Evolutionary conservation across 441 rosid genomes (phyloP).

Genomic region (Erodium trifolium): DNA sequence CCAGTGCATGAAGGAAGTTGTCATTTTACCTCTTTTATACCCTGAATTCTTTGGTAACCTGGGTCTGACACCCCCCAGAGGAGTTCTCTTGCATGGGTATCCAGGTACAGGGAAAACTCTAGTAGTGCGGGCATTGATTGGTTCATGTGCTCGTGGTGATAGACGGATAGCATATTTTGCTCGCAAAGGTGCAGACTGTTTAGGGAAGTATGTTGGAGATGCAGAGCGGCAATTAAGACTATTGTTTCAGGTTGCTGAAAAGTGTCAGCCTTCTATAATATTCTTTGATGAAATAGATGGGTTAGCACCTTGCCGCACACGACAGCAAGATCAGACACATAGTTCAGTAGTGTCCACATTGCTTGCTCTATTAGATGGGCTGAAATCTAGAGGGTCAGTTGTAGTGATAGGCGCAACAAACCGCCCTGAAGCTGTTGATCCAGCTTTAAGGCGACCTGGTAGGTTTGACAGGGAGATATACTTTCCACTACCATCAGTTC

Average conservation of each 20-base stretch:
- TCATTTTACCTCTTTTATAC: slow-evolving; percentile 82
- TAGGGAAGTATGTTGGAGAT: slow-evolving; percentile 99
- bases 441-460: slow-evolving; percentile 97
- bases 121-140: slow-evolving; percentile 90
- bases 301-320: slow-evolving; percentile 79
- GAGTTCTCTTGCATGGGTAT: slow-evolving; percentile 94
- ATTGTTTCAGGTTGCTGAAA: slow-evolving; percentile 98
- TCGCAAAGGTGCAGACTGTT: slow-evolving; percentile 97
- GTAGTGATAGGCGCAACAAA: slow-evolving; percentile 99
- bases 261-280: slow-evolving; percentile 90
- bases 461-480: slow-evolving; percentile 94
- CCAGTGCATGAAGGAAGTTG: slow-evolving; percentile 93
- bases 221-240: slow-evolving; percentile 98
- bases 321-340: slow-evolving; percentile 98
- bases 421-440: slow-evolving; percentile 97
- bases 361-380: slow-evolving; percentile 90
- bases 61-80: slow-evolving; percentile 94
- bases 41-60: slow-evolving; percentile 87
- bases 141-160: slow-evolving; percentile 91
- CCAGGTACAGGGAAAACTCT: slow-evolving; percentile 99
- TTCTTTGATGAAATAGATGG: slow-evolving; percentile 99
- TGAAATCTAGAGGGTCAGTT: slow-evolving; percentile 97
- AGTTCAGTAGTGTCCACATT: slow-evolving; percentile 98
- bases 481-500: slow-evolving; percentile 83
- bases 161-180: slow-evolving; percentile 94